Base-by-base conservation (phyloP, 2,329 filamentous ascomycete species). In the Pestalotiopsis sp. region DNA sequence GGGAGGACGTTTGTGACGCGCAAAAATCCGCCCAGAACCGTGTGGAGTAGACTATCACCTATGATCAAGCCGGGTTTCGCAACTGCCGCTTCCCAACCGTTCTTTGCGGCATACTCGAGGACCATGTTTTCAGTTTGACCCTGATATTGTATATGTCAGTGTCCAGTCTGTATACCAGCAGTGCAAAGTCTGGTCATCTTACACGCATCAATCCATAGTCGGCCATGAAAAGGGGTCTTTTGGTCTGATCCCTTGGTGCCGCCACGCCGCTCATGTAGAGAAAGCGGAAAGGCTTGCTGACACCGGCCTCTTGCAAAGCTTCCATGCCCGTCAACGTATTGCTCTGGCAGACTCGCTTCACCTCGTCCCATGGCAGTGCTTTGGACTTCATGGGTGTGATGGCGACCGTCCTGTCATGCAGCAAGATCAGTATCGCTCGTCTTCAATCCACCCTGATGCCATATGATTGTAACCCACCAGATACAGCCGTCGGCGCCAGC, bases 191-290 rank as follows among this genome's bases (percentile, higher is more conserved):
- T 52, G 20, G 45, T n/a, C 5, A 23, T n/a, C 80, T 71, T 76
- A 86, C 86, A n/a, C 86, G 75, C 80, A 88, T 80, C 11, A 83
- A 67, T 7, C 64, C 70, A 68, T 87, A 88, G 56, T 85, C 76
- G 0, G 74, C 73, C 36, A 81, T 71, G 7, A 80, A 71, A 69
- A 70, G 73, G 1, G 80, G 82, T 65, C 76, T 83, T 74, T 85
- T 82, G 13, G 73, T 79, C 23, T 78, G 82, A 61, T 88, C 86
- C 1, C 84, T 80, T 70, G 82, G 80, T 2, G 80, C 78, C 1
- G 74, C 76, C 1, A 76, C 72, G 2, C 85, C 87, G 70, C 85
- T 88, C 69, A 84, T 79, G 72, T 76, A 75, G 17, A 79, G 58
- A 71, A 79, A 79, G 39, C 77, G 76, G 71, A 76, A 81, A 14